These are phyloP conservation scores for Erucastrum elatum DNA, from an alignment of 345 rosid species.

Conservation along the genomic window DNA sequence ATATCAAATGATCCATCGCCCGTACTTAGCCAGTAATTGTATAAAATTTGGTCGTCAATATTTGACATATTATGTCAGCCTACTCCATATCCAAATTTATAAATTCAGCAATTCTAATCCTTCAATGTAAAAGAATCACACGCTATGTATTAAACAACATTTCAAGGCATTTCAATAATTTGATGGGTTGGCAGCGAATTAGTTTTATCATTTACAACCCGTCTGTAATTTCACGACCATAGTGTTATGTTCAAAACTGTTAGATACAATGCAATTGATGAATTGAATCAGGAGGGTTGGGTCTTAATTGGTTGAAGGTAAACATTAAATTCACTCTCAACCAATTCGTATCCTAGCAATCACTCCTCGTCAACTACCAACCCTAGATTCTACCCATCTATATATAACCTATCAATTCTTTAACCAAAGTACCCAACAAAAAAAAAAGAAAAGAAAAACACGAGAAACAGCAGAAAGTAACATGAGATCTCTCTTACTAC, in stretches of 20 bases:
- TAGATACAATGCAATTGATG: conserved; percentile 4
- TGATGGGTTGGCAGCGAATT: background rate
- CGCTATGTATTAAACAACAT: background rate
- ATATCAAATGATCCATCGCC: background rate
- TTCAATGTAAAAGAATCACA: background rate
- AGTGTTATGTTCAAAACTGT: background rate
- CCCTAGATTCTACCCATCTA: background rate
- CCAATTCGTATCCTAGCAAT: conserved; percentile 26
- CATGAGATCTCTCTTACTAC: conserved; percentile 30
- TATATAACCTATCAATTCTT: conserved; percentile 14
- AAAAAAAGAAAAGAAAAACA: background rate
- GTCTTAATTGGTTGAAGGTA: conserved; percentile 17
- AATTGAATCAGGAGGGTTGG: conserved; percentile 7
- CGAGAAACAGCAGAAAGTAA: background rate
- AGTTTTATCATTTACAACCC: background rate
- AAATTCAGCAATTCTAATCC: background rate
- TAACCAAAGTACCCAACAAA: conserved; percentile 1
- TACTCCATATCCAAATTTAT: background rate
- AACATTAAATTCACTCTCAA: conserved; percentile 33
- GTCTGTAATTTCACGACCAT: background rate
- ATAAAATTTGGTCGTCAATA: background rate
- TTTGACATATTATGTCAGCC: background rate
- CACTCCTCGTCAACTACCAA: conserved; percentile 32
- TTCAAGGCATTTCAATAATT: background rate
- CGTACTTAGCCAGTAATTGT: background rate